phyloP scores from a whole-genome alignment of 2,329 filamentous ascomycete species.

The Ceratocystis cacaofunesta region DNA sequence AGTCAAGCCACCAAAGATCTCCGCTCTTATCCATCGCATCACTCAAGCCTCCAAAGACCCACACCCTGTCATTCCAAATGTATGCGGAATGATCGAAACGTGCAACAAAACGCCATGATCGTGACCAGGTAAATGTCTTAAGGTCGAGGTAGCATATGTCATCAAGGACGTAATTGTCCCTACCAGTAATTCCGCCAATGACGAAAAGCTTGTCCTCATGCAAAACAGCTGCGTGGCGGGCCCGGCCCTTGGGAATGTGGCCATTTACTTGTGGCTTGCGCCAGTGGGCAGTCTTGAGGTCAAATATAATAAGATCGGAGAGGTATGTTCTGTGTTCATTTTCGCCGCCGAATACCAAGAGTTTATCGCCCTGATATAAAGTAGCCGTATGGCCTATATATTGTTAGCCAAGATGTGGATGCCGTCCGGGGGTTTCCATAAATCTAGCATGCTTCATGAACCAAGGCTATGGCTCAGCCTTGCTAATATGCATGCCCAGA shows the following conservation, averaged over 20 bases:
- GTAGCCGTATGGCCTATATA: slow-evolving; percentile 75
- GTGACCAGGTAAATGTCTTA: slow-evolving; percentile 95
- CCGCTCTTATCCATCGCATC: slow-evolving; percentile 95
- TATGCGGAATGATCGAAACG: slow-evolving; percentile 92
- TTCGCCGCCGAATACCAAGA: slow-evolving; percentile 95
- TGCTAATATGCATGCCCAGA: background rate
- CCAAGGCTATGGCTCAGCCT: background rate
- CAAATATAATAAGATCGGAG: slow-evolving; percentile 89
- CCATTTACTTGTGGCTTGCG: slow-evolving; percentile 79
- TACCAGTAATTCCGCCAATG: slow-evolving; percentile 85
- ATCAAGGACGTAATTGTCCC: slow-evolving; percentile 82
- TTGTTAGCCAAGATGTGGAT: slow-evolving; percentile 4
- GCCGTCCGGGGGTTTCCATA: background rate
- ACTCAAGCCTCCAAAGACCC: slow-evolving; percentile 90
- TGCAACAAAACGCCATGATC: slow-evolving; percentile 86
- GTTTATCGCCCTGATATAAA: slow-evolving; percentile 81
- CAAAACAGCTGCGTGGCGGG: slow-evolving; percentile 82
- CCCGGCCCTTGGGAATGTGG: slow-evolving; percentile 73
- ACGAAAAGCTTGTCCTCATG: slow-evolving; percentile 96
- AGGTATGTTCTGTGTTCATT: slow-evolving; percentile 95
- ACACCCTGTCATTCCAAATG: slow-evolving; percentile 80
- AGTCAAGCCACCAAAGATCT: slow-evolving; percentile 93
- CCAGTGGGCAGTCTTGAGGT: slow-evolving; percentile 89
- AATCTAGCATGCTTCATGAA: background rate
- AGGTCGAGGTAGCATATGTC: slow-evolving; percentile 94